Base-by-base conservation (phyloP, 2,329 filamentous ascomycete species). In the Fusarium luffae region DNA sequence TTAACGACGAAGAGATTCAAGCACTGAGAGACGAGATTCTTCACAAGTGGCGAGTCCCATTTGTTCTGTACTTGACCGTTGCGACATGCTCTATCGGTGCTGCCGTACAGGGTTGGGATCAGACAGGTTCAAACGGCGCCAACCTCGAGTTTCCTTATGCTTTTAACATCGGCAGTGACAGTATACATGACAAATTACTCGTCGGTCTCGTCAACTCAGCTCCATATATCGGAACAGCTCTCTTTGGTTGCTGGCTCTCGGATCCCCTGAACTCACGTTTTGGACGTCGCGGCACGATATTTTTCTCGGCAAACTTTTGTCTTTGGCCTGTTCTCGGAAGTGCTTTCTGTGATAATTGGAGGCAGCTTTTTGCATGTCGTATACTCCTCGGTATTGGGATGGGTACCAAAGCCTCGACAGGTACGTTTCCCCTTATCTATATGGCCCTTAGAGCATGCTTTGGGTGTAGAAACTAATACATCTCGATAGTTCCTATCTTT, bases 341-440 rank as follows among this genome's bases (percentile, higher is more conserved):
- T 55, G 91, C 87, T 0, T 91, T 93, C 69, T 88, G 89, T 56
- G 87, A 91, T 66, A 89, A 85, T 1, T 95, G 92, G 92, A 85
- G 83, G 76, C 87, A 93, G 74, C 86, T 94, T 70, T 85, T 96
- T 62, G 84, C 88, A 43, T 90, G 89, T 50, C 89, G 93, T 43
- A 86, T 95, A 66, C 83, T 92, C 14, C 85, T 95, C 64, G 93
- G 93, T 12, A 87, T 96, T 47, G 92, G 91, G 2, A 93, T 94
- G 82, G 92, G 92, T 28, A 85, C 90, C 18, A 94, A 94, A 76
- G 89, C 89, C 21, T 88, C 88, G 0, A 90, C 88, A 13, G 80
- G 82, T 82, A 59, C 62, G 80, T 77, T 27, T 3, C 23, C 16
- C 14, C 30, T 16, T 7, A 21, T n/a, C 28, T 25, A 37, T n/a